Evolutionary conservation across 306 rosid species (phyloP), one percentile per base, ranked within the genome.

Genomic region (Ammopiptanthus mongolicus): DNA sequence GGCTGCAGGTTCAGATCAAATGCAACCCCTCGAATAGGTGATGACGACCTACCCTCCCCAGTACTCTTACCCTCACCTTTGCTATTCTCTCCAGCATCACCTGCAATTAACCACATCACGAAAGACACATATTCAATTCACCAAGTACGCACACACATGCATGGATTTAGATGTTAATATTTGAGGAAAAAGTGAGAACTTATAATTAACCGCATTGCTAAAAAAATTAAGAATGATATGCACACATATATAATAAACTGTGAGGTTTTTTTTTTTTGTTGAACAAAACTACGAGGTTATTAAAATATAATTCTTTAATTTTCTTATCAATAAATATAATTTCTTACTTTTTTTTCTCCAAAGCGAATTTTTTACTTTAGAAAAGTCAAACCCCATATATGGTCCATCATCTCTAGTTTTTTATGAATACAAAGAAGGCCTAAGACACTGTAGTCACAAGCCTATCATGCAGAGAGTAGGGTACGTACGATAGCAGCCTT

Each of bases 1-100:
- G 74, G 47, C 7, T 41, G 62, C 12, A 39, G n/a, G 14, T 83
- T 83, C 52, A 78, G 13, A 28, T 74, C 81, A 36, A 78, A 15
- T 1, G 8, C 29, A 7, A 46, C 11, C 23, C 48, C 29, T 48
- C 15, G 25, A 19, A 25, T 11, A 13, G 72, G 5, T 0, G 42
- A 14, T 8, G 57, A 7, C 3, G 33, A 5, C 4, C 52, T 73
- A 17, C 2, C 34, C 55, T 78, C 76, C 3, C 64, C 44, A n/a
- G 9, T 5, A 39, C 6, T 12, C 52, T 25, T 31, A 4, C 2
- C 66, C 12, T 19, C 68, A 37, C 13, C 62, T 3, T 0, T 1
- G 31, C 37, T 52, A 3, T 18, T 57, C 23, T 68, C 13, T 29
- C 28, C 66, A 42, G 47, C 37, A 4, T 46, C 57, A 3, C 65